Evolutionary conservation across 257 asterid species (phyloP), one percentile per base, ranked within the genome.

Genomic region (Solanum piurae): DNA sequence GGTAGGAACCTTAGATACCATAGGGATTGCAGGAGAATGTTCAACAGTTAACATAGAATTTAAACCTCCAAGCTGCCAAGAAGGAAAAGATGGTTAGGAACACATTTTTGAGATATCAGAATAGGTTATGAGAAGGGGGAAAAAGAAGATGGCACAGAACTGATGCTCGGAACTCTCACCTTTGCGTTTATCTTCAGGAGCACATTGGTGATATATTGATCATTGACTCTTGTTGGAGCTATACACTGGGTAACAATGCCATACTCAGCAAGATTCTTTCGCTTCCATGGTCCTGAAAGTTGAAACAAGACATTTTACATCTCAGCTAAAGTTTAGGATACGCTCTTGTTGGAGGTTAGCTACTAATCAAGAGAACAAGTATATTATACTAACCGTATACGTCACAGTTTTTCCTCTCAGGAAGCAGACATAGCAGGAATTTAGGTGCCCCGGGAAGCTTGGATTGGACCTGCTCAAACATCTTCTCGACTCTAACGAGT

Each of bases 181-280:
- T 96, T 96, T 0, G 99, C 98, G 85, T 96, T 96, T 86, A 96
- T 94, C 89, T 95, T 96, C 8, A 96, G 92, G 72, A 96, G 88
- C 55, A 95, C 92, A 90, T 96, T 96, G 3, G 98, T 94, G 34
- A 96, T 89, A 79, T 96, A 96, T 77, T 96, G 98, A 73, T 96
- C 98, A 16, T 96, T 94, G 8, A 96, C 90, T 75, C 93, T 92
- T 12, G 49, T 88, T 1, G 99, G 99, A 7, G 98, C 94, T 55
- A 95, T 88, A 91, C 99, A 96, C 69, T 96, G 99, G 25, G 98
- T 95, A 49, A 92, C 96, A 86, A 96, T 92, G n/a, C 98, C 99
- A 86, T 92, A 92, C 12, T 94, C 99, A 6, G 98, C 93, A 86
- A 96, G 86, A 88, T 91, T 93, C 86, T 92, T 96, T 42, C 94